Conservation (phyloP, 345 rosid species). For the Eucalyptus microcorys region DNA sequence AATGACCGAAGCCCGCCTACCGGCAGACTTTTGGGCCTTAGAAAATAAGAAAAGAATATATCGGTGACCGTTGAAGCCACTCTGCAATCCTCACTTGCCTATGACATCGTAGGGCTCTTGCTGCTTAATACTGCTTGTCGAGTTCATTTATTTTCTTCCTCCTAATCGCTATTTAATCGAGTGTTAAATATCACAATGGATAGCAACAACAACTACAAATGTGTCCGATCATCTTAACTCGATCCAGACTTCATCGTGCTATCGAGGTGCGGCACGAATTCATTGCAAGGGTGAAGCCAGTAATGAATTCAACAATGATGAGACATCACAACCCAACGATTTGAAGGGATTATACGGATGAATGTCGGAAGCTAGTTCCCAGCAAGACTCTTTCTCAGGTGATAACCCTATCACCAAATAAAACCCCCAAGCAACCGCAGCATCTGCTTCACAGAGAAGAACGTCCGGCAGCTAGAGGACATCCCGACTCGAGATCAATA, state of each 20-base stretch:
- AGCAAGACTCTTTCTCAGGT: not conserved
- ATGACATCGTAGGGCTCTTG: not conserved
- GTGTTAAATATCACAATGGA: not conserved
- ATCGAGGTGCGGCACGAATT: not conserved
- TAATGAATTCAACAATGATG: not conserved
- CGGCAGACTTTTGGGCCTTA: too few species aligned
- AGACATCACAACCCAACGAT: not conserved
- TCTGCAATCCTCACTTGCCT: not conserved
- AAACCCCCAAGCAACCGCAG: not conserved
- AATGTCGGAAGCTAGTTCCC: not conserved
- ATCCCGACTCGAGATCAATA: not conserved
- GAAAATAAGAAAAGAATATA: not conserved
- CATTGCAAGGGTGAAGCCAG: too few species aligned
- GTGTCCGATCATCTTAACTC: not conserved
- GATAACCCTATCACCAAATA: not conserved
- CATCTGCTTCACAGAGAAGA: not conserved
- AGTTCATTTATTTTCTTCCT: not conserved
- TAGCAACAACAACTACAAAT: not conserved
- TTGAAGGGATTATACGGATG: not conserved
- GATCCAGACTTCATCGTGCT: not conserved
- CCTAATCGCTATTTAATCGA: fast-evolving
- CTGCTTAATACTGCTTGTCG: not conserved
- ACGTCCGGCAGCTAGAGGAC: not conserved
- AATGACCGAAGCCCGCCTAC: not conserved
- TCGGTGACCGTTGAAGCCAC: not conserved